Base-by-base conservation (phyloP, 75 land plant genomes). In the Sequoiadendron giganteum region DNA sequence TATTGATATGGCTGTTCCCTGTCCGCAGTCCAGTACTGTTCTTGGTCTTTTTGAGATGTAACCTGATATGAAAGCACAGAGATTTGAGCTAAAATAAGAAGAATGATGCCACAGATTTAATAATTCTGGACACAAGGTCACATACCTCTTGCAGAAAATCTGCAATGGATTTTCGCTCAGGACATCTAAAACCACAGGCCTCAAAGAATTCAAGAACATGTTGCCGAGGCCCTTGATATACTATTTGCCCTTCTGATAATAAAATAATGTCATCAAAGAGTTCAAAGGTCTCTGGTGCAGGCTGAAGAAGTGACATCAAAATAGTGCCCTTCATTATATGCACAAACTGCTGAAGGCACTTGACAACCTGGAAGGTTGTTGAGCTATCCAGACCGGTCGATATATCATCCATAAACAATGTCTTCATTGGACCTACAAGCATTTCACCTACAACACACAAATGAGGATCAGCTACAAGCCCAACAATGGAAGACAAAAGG, bases 321-420 rank as follows among this genome's bases (percentile, higher is more conserved):
- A 91, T 86, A 2, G 95, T 94, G 55, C 87, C 89, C 13, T 94
- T 90, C 83, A 89, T 56, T 19, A 91, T 89, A 84, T 94, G 95
- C 10, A 86, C 93, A 49, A 94, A 91, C 68, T 94, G 93, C 72
- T 86, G 89, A 34, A 94, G 82, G 86, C 93, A 93, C 54, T 90
- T 91, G 36, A 94, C 94, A 73, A 94, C 90, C 87, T 93, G 94
- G 56, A 89, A 92, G 11, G 95, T 94, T 0, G 95, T 94, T 87
- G 95, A 93, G 90, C 93, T 94, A 83, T 94, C 95, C 7, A 94
- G 88, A 32, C 94, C 94, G 28, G 95, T 94, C 14, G 95, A 93
- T 38, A 89, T 89, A 25, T 89, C 90, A 87, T 89, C 90, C 90
- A 89, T 89, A 70, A 89, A 89, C 32, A 89, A 58, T 7, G 89